Evolutionary conservation across 2,329 filamentous ascomycete species (phyloP).

Genomic region (Sclerotinia minor): DNA sequence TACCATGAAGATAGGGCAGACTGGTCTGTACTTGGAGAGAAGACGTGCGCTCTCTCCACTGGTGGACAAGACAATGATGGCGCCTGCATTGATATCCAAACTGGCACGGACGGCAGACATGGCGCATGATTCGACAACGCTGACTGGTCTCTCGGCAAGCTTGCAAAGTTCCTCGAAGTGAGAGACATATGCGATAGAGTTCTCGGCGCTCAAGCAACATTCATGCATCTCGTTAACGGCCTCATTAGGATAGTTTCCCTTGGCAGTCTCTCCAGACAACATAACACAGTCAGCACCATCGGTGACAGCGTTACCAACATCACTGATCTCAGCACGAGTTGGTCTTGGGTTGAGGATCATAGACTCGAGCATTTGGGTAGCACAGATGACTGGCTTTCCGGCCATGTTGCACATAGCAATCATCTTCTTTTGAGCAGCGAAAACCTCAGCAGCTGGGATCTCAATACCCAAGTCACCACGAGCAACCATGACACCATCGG

Average conservation of each 20-base stretch:
- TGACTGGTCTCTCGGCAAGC: slow-evolving; percentile 78
- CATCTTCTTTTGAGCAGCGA: slow-evolving; percentile 99
- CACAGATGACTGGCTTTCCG: slow-evolving; percentile 98
- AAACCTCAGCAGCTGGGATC: slow-evolving; percentile 97
- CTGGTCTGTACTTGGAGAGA: slow-evolving; percentile 96
- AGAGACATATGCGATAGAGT: slow-evolving; percentile 94
- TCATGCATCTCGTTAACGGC: slow-evolving; percentile 98
- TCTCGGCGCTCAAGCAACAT: slow-evolving; percentile 93
- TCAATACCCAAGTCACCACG: slow-evolving; percentile 98
- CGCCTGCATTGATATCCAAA: slow-evolving; percentile 93
- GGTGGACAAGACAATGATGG: slow-evolving; percentile 93
- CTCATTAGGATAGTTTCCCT: slow-evolving; percentile 91
- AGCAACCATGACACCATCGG: slow-evolving; percentile 99
- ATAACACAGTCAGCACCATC: slow-evolving; percentile 99
- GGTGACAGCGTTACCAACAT: slow-evolving; percentile 96
- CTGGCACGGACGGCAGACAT: slow-evolving; percentile 96
- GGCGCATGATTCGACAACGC: slow-evolving; percentile 88
- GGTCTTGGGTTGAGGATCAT: slow-evolving; percentile 99
- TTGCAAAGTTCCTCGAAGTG: slow-evolving; percentile 94
- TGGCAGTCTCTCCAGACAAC: slow-evolving; percentile 98
- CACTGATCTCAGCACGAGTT: slow-evolving; percentile 96
- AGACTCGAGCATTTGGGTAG: slow-evolving; percentile 99
- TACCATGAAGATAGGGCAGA: slow-evolving; percentile 99
- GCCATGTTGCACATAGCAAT: slow-evolving; percentile 99
- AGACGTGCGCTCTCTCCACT: slow-evolving; percentile 93